phyloP scores from a whole-genome alignment of 139 green algal genomes.

The Diplosphaera chodatii region DNA sequence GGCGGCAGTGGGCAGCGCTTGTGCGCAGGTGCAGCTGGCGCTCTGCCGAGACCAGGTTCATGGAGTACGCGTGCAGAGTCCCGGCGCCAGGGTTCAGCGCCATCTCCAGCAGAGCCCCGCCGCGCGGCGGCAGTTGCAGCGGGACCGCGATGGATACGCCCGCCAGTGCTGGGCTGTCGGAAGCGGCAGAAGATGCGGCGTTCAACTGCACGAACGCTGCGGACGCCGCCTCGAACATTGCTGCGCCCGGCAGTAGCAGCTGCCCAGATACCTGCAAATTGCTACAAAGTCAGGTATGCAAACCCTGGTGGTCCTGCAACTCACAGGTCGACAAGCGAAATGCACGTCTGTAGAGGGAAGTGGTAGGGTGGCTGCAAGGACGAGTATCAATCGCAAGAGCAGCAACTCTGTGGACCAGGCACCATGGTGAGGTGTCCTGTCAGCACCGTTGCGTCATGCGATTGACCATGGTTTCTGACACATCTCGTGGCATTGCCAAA shows the following conservation, averaged over 20 bases:
- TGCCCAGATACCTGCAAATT: constrained; percentile 19
- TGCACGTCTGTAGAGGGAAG: no score
- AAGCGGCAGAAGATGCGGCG: background rate
- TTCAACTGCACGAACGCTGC: background rate
- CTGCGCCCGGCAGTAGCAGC: constrained; percentile 20
- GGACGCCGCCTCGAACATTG: constrained; percentile 16
- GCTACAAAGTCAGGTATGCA: no score
- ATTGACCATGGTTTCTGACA: no score
- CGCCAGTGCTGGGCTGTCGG: background rate
- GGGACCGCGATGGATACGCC: constrained; percentile 32
- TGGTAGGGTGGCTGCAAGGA: no score
- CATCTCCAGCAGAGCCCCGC: background rate
- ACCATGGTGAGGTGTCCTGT: no score
- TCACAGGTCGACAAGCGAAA: no score
- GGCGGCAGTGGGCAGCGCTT: background rate
- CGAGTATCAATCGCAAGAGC: no score
- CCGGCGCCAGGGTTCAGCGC: background rate
- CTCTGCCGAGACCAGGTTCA: background rate
- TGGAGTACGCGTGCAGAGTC: background rate
- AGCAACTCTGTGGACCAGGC: no score
- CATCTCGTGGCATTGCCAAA: no score
- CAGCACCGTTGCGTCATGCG: no score
- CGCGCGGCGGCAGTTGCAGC: constrained; percentile 7
- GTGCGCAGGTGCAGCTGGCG: background rate
- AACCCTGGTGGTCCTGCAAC: no score